phyloP scores from a whole-genome alignment of 2,329 filamentous ascomycete species.

The Colletotrichum scovillei region DNA sequence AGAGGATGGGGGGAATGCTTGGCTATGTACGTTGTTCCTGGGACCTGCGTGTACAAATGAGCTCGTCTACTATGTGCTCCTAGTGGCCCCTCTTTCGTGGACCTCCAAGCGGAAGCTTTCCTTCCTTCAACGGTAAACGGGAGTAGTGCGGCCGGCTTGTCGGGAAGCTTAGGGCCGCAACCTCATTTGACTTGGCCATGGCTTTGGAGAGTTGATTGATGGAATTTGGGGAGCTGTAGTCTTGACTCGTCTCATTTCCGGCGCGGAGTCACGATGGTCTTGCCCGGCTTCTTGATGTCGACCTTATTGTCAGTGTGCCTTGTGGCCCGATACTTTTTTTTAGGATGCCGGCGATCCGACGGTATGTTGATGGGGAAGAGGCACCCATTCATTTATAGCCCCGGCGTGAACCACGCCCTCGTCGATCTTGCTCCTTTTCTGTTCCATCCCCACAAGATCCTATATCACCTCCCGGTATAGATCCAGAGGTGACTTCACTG shows the following conservation, averaged over 20 bases:
- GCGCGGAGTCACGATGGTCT: background rate
- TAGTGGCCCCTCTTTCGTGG: background rate
- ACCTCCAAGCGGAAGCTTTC: conserved; percentile 24
- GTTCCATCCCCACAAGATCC: background rate
- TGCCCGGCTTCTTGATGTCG: background rate
- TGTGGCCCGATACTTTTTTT: background rate
- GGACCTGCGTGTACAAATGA: conserved; percentile 28
- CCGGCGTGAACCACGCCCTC: background rate
- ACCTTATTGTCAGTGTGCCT: background rate
- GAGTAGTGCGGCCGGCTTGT: conserved; percentile 18
- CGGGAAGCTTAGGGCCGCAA: conserved; percentile 7
- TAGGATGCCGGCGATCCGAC: background rate
- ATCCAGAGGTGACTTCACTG: background rate
- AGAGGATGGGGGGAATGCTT: background rate
- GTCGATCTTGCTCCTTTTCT: background rate
- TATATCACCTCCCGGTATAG: conserved; percentile 6
- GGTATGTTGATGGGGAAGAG: background rate
- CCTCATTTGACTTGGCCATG: background rate
- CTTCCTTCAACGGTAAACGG: conserved; percentile 21
- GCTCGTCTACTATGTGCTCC: background rate
- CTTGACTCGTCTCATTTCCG: conserved; percentile 4
- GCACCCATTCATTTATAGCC: conserved; percentile 8
- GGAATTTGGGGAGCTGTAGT: conserved; percentile 7
- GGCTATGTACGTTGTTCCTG: conserved; percentile 6
- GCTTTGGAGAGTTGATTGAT: conserved; percentile 20